Percentiles rank a stretch among this genome's conserved stretches.
Evolutionary conservation across 306 rosid species (phyloP).

Genomic region (Lathyrus tuberosus): DNA sequence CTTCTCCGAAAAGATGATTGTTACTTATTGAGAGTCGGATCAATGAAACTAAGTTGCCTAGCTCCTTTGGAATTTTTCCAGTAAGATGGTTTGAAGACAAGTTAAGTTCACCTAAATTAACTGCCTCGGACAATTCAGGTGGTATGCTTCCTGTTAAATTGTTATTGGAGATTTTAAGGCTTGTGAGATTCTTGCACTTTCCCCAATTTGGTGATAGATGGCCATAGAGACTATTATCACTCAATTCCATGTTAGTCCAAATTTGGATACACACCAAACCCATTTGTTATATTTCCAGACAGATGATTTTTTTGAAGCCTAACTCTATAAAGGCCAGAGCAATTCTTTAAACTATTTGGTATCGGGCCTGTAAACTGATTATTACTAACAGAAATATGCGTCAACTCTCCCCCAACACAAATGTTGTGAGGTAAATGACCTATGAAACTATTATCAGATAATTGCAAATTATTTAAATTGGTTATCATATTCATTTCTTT

Average conservation of each 20-base stretch:
- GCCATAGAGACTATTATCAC: neutral
- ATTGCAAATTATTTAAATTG: neutral
- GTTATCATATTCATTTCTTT: neutral
- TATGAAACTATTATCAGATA: neutral
- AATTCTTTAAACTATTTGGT: neutral
- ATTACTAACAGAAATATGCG: neutral
- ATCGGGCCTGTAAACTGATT: neutral
- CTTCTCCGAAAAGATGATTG: neutral
- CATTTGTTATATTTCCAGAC: neutral
- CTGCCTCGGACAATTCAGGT: neutral
- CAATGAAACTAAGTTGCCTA: neutral
- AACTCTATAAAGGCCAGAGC: neutral
- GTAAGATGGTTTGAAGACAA: neutral
- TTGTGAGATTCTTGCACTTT: neutral
- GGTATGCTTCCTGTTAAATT: constrained; percentile 3
- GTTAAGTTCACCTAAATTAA: neutral
- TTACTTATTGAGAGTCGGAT: neutral
- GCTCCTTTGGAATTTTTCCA: neutral
- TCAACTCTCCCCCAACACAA: neutral
- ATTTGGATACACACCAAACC: neutral
- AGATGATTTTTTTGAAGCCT: neutral
- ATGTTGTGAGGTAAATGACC: no score
- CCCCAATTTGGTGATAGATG: neutral
- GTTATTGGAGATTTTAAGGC: no score
- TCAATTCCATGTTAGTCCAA: neutral